A percentile compares a stretch with the other conserved stretches of the same genome.
Evolutionary conservation across 768 basidiomycete species (phyloP).

Genomic region (Pleurotus tuoliensis): DNA sequence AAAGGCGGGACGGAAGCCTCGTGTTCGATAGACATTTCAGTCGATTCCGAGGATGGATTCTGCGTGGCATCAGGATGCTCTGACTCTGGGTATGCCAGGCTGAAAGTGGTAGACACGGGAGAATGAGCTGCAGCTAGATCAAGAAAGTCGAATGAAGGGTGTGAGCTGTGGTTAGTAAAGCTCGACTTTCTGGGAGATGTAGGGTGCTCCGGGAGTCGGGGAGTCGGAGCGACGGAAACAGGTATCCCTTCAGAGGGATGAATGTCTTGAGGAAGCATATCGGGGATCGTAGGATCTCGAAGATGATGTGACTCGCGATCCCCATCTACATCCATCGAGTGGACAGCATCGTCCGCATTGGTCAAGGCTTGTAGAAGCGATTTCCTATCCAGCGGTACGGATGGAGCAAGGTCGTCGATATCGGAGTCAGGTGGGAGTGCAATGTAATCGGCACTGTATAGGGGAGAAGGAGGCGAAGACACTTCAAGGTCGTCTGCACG

Average conservation of each 20-base stretch:
- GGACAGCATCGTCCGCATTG: background rate
- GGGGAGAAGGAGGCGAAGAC: conserved; percentile 8
- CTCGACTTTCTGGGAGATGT: no score
- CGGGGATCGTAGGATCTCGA: background rate
- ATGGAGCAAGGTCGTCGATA: background rate
- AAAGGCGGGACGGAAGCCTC: no score
- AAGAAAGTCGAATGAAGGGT: no score
- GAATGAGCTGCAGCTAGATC: no score
- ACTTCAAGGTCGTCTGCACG: conserved; percentile 15
- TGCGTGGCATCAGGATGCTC: no score
- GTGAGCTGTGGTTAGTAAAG: no score
- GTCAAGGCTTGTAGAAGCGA: conserved; percentile 17
- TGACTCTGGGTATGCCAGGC: no score
- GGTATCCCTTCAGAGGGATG: background rate
- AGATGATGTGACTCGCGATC: background rate
- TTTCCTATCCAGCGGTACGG: conserved; percentile 9
- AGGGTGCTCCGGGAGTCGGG: background rate
- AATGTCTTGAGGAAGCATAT: background rate
- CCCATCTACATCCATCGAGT: conserved; percentile 3
- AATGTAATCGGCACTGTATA: conserved; percentile 4
- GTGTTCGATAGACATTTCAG: no score
- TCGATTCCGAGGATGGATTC: no score
- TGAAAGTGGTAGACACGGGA: no score
- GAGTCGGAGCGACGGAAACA: background rate
- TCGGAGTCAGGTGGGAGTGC: background rate